phyloP scores from a whole-genome alignment of 2,329 filamentous ascomycete genomes.

The Diaporthe sp. region DNA sequence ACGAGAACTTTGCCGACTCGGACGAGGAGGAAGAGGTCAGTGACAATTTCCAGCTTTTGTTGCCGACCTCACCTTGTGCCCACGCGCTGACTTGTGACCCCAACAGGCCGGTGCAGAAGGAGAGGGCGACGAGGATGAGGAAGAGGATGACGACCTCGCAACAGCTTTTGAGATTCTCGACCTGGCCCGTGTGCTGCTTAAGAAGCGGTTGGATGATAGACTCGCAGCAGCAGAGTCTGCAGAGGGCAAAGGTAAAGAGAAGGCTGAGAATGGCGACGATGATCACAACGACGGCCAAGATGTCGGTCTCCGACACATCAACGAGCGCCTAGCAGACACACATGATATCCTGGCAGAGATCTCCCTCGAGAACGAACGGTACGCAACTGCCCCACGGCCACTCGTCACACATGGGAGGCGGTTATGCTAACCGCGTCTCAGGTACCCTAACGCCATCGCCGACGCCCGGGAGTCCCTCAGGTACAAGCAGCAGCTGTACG shows the following conservation, averaged over 20 bases:
- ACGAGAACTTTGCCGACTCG: constrained; percentile 90
- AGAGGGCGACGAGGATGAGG: constrained; percentile 60
- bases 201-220: constrained; percentile 61
- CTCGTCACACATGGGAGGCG: background rate
- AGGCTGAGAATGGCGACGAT: constrained; percentile 47
- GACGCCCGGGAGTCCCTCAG: constrained; percentile 83
- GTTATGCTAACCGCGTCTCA: constrained; percentile 41
- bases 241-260: constrained; percentile 57
- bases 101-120: constrained; percentile 51
- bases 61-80: background rate
- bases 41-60: constrained; percentile 1
- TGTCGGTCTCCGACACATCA: constrained; percentile 67
- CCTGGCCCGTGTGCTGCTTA: constrained; percentile 75
- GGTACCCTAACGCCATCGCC: constrained; percentile 85
- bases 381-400: constrained; percentile 38
- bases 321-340: constrained; percentile 90
- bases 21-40: constrained; percentile 57
- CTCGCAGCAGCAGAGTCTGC: constrained; percentile 46
- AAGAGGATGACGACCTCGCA: constrained; percentile 78
- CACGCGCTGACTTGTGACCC: constrained; percentile 22
- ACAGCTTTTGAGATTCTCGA: constrained; percentile 88
- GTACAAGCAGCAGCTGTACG: constrained; percentile 82
- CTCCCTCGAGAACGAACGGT: constrained; percentile 93
- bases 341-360: constrained; percentile 96
- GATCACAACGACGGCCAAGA: constrained; percentile 38